phyloP scores from a whole-genome alignment of 805 yeast species.

The Lipomyces starkeyi region DNA sequence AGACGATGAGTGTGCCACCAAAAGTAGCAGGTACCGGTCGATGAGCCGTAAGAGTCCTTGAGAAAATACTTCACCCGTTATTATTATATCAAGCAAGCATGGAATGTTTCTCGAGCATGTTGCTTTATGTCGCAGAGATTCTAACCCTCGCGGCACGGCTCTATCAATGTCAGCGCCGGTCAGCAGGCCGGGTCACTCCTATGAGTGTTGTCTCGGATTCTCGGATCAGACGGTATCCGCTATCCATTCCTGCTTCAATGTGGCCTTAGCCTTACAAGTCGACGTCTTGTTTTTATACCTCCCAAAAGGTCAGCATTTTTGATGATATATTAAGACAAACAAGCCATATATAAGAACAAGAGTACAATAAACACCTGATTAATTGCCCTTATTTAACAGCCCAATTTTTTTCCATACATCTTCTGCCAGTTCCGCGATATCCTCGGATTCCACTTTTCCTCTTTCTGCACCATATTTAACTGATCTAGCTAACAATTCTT shows the following conservation, averaged over 20 bases:
- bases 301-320: background rate
- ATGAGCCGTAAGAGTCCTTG: too few relatives aligned
- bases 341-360: background rate
- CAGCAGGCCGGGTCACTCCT: background rate
- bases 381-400: conserved; percentile 15
- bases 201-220: background rate
- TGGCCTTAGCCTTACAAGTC: too few relatives aligned
- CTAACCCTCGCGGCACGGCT: background rate
- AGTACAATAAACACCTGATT: background rate
- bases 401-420: conserved; percentile 37
- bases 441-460: conserved; percentile 21
- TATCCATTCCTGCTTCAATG: too few relatives aligned
- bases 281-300: too few relatives aligned
- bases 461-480: conserved; percentile 69
- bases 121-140: too few relatives aligned
- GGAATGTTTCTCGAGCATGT: background rate
- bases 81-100: background rate
- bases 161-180: background rate
- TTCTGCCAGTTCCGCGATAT: conserved; percentile 28
- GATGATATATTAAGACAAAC: background rate
- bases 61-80: background rate
- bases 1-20: too few relatives aligned
- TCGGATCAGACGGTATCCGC: too few relatives aligned
- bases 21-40: too few relatives aligned
- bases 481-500: conserved; percentile 76